Evolutionary conservation across 2,329 filamentous ascomycete genomes (phyloP).

Genomic region (Cercospora zeina): DNA sequence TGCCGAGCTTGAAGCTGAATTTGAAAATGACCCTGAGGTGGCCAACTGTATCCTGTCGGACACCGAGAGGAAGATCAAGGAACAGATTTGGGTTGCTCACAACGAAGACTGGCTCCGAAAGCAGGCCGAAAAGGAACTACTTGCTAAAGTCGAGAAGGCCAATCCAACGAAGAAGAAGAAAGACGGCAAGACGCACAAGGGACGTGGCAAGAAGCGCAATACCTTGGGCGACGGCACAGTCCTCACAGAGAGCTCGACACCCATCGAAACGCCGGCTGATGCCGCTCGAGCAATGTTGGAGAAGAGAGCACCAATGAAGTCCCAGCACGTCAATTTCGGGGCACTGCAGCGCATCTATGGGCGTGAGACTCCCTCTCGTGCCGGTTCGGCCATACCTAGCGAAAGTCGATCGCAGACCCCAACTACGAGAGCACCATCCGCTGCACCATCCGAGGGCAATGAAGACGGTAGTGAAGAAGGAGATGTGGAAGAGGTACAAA

Average conservation of each 20-base stretch:
- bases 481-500: slow-evolving; percentile 15
- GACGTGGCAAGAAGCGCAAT: slow-evolving; percentile 48
- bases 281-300: slow-evolving; percentile 50
- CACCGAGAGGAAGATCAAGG: slow-evolving; percentile 77
- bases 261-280: slow-evolving; percentile 48
- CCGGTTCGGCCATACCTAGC: slow-evolving; percentile 24
- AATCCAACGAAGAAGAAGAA: slow-evolving; percentile 41
- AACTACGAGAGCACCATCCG: slow-evolving; percentile 13
- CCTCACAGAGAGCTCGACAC: slow-evolving; percentile 45
- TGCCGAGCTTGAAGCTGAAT: slow-evolving; percentile 61
- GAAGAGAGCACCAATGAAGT: slow-evolving; percentile 46
- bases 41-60: slow-evolving; percentile 72
- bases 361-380: slow-evolving; percentile 25
- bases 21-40: slow-evolving; percentile 87
- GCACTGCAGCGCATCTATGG: slow-evolving; percentile 46
- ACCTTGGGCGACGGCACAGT: slow-evolving; percentile 48
- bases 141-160: slow-evolving; percentile 64
- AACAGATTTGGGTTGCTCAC: slow-evolving; percentile 89
- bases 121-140: slow-evolving; percentile 80
- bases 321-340: slow-evolving; percentile 51
- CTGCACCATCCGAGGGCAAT: slow-evolving; percentile 17
- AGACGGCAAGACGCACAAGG: slow-evolving; percentile 41
- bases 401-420: slow-evolving; percentile 17
- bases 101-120: slow-evolving; percentile 91
- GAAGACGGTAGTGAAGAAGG: slow-evolving; percentile 13